Percentiles rank a stretch among this genome's conserved stretches.
phyloP scores from a whole-genome alignment of 2,329 filamentous ascomycete species.

The Talaromyces islandicus region DNA sequence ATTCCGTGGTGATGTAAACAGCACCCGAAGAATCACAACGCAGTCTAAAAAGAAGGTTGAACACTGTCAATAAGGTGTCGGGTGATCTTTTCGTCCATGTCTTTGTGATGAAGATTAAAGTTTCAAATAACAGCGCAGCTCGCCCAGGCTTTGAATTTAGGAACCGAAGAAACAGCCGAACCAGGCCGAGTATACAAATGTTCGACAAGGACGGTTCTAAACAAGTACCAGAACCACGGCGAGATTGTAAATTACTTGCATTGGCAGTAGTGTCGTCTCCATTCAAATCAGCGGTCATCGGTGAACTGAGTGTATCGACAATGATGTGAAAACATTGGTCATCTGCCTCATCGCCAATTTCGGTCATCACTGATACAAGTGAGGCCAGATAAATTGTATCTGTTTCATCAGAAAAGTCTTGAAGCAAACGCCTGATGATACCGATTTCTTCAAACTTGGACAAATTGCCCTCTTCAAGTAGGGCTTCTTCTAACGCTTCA shows the following conservation, averaged over 20 bases:
- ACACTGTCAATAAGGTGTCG: constrained; percentile 65
- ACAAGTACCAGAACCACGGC: constrained; percentile 25
- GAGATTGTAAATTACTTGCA: constrained; percentile 16
- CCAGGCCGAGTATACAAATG: constrained; percentile 64
- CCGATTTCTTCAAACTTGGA: constrained; percentile 27
- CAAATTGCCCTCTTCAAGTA: constrained; percentile 24
- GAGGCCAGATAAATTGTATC: constrained; percentile 34
- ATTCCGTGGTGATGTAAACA: constrained; percentile 63
- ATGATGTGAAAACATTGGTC: constrained; percentile 26
- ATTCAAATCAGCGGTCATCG: constrained; percentile 29
- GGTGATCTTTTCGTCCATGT: constrained; percentile 54
- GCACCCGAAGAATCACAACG: constrained; percentile 75
- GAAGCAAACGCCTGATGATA: constrained; percentile 26
- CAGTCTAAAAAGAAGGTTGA: constrained; percentile 75
- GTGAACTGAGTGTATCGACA: constrained; percentile 27
- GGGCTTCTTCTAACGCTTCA: constrained; percentile 34
- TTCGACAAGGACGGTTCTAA: constrained; percentile 43
- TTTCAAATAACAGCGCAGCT: constrained; percentile 56
- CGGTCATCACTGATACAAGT: constrained; percentile 33
- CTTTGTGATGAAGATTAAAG: constrained; percentile 59
- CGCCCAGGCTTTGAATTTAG: constrained; percentile 63
- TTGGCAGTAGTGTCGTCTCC: constrained; percentile 24
- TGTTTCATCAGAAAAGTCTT: constrained; percentile 30
- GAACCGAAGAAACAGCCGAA: constrained; percentile 69
- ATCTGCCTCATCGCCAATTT: constrained; percentile 24